Evolutionary conservation across 2,329 filamentous ascomycete genomes (phyloP).

Genomic region (Tolypocladium tropicale): DNA sequence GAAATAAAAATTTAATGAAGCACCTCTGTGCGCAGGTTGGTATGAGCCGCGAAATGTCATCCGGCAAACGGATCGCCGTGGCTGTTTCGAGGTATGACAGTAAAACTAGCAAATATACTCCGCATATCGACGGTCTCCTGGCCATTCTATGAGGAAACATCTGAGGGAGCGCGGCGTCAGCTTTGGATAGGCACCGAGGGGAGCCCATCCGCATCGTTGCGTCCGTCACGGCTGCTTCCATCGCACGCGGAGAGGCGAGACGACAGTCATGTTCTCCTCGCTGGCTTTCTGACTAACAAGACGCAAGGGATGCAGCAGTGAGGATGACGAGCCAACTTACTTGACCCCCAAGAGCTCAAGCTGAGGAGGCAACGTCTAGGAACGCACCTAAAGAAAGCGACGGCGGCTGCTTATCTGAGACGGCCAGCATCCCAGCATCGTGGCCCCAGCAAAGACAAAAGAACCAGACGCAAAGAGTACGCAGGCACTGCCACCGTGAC

Average conservation of each 20-base stretch:
- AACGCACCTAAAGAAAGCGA: conserved; percentile 3
- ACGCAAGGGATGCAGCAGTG: not conserved
- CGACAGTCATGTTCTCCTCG: not conserved
- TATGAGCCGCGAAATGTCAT: conserved; percentile 32
- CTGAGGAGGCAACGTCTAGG: not conserved
- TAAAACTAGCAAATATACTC: conserved; percentile 21
- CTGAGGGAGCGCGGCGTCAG: conserved; percentile 12
- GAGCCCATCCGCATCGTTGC: not conserved
- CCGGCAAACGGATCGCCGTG: conserved; percentile 19
- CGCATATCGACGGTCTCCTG: conserved; percentile 18
- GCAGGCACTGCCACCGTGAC: conserved; percentile 1
- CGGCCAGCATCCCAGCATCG: conserved; percentile 26
- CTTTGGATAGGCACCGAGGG: not conserved
- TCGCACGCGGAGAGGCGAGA: not conserved
- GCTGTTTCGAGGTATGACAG: conserved; percentile 15
- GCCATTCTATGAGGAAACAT: conserved; percentile 35
- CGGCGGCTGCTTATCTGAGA: conserved; percentile 13
- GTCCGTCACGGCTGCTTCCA: not conserved
- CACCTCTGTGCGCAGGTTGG: conserved; percentile 51
- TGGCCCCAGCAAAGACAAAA: conserved; percentile 6
- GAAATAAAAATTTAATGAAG: conserved; percentile 50
- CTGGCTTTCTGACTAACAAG: not conserved
- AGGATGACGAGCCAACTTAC: not conserved
- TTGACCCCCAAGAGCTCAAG: not conserved
- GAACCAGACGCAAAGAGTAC: not conserved